Percentiles rank a stretch among this genome's conserved stretches.
Evolutionary conservation across 2,329 filamentous ascomycete species (phyloP).

Genomic region (Fusarium sp.): DNA sequence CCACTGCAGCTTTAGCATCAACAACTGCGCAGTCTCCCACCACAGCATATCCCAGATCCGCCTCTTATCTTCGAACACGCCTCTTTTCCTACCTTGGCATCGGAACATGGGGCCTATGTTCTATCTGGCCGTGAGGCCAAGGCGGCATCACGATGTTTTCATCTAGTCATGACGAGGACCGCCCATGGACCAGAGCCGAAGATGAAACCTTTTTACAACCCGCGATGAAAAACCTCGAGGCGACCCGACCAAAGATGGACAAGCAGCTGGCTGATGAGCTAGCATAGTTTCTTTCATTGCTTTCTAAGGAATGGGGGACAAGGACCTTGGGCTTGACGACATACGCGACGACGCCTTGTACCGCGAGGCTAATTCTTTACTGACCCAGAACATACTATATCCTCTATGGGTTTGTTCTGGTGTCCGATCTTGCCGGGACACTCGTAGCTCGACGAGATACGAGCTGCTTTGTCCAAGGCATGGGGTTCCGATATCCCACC

Average conservation of each 20-base stretch:
- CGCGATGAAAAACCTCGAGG: no score
- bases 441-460: background rate
- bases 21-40: conserved; percentile 18
- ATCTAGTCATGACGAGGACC: no score
- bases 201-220: no score
- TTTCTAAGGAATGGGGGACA: no score
- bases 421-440: accelerated
- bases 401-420: background rate
- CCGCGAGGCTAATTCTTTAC: background rate
- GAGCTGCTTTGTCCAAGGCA: background rate
- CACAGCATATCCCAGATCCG: background rate
- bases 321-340: no score
- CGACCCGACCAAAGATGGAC: no score
- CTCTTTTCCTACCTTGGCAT: accelerated
- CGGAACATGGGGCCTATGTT: background rate
- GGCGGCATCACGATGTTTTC: no score
- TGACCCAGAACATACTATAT: background rate
- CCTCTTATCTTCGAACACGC: background rate
- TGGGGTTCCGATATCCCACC: background rate
- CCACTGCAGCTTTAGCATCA: conserved; percentile 41
- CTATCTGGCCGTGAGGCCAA: accelerated
- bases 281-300: no score
- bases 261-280: no score
- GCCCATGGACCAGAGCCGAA: no score
- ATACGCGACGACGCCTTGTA: background rate